phyloP scores from a whole-genome alignment of 2,329 filamentous ascomycete genomes.

The Grosmannia huntii region DNA sequence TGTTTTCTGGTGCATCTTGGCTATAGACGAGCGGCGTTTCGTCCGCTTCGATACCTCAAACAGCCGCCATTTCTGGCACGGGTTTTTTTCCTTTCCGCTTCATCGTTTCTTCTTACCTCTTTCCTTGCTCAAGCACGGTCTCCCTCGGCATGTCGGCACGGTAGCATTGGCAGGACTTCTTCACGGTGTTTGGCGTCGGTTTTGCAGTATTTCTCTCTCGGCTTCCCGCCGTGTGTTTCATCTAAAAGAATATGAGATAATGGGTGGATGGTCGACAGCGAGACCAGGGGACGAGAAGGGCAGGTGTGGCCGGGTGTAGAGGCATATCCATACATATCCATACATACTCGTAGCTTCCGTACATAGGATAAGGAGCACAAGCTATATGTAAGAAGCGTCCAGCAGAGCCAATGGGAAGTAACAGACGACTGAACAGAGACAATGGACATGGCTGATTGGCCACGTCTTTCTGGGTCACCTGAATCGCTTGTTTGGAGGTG shows the following conservation, averaged over 20 bases:
- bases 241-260: background rate
- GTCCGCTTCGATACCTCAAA: background rate
- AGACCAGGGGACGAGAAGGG: background rate
- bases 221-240: background rate
- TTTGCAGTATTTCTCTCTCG: background rate
- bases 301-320: background rate
- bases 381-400: background rate
- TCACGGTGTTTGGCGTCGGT: background rate
- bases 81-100: background rate
- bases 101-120: background rate
- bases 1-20: background rate
- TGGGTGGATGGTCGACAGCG: background rate
- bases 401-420: background rate
- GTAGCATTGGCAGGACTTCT: constrained; percentile 5
- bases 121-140: constrained; percentile 4
- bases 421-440: background rate
- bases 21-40: background rate
- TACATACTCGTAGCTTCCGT: background rate
- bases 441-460: too few species aligned
- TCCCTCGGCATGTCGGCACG: constrained; percentile 7
- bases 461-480: too few species aligned
- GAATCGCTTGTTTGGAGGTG: too few species aligned
- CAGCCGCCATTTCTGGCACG: background rate
- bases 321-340: constrained; percentile 2
- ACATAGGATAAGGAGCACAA: background rate